Conservation (phyloP, 768 basidiomycete species). For the Psilocybe subaeruginosa region DNA sequence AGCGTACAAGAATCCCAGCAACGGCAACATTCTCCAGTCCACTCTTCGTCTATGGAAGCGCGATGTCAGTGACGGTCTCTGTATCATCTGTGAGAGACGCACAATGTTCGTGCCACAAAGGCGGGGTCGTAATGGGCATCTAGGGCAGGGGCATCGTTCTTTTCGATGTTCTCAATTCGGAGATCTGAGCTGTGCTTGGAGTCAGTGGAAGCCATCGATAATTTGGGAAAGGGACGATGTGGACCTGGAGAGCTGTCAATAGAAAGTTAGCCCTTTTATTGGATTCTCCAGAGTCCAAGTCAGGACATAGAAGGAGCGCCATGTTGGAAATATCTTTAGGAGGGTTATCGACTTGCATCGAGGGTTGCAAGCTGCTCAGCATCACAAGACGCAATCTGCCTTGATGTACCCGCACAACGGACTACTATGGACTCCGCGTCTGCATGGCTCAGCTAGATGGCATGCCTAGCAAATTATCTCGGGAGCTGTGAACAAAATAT, state of each 20-base stretch:
- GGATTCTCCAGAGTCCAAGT: neutral
- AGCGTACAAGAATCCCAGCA: conserved; percentile 37
- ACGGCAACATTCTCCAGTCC: conserved; percentile 37
- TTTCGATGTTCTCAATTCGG: conserved; percentile 17
- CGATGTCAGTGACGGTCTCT: neutral
- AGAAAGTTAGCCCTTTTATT: neutral
- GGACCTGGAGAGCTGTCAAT: neutral
- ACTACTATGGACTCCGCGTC: neutral
- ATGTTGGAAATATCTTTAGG: neutral
- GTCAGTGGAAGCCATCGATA: conserved; percentile 2
- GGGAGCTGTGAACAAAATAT: neutral
- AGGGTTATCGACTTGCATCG: neutral
- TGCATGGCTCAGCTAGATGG: neutral
- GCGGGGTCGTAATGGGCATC: conserved; percentile 22
- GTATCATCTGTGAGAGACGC: neutral
- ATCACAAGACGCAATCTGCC: neutral
- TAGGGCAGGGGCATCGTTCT: conserved; percentile 10
- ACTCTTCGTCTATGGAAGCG: conserved; percentile 28
- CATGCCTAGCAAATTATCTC: neutral
- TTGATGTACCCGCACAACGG: neutral
- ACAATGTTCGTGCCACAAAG: conserved; percentile 22
- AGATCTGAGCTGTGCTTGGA: conserved; percentile 12
- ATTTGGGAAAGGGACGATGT: neutral
- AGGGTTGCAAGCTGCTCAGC: neutral
- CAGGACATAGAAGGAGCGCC: neutral